Evolutionary conservation across 148 eudicot species (phyloP), one percentile per base, ranked within the genome.

Genomic region (Rhododendron molle): DNA sequence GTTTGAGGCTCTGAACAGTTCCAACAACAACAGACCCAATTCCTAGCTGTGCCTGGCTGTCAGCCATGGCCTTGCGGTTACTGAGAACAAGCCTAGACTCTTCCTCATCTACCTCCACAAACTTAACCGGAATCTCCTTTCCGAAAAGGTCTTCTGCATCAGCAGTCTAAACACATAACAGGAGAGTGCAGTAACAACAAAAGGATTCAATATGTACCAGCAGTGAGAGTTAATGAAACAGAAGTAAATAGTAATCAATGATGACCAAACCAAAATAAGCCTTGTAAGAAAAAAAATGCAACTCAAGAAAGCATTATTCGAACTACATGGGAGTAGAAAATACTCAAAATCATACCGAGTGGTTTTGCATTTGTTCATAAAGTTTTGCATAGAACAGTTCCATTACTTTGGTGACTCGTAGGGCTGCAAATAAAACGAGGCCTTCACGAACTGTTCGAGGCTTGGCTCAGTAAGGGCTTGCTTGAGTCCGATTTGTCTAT

Each of bases 21-120:
- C 99, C 99, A 60, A 90, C 81, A 85, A 95, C 99, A 87, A 96
- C 98, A 54, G 99, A 92, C 13, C 99, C 99, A 83, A 96, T 96
- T 77, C 98, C 98, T 30, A 96, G 96, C 79, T 96, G 99, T 83
- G 98, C 96, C 87, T 96, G 99, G 88, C 94, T 94, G 85, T 96
- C 99, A 69, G 96, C 97, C 95, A 95, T 90, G 86, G 98, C 99
- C 88, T 94, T 96, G 81, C 99, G 95, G 91, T 95, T 95, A 86
- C 99, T 96, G 50, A 96, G 92, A 56, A 96, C 92, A 78, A 96
- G 91, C 91, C 94, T 90, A 3, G 94, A 87, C 85, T 96, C 95
- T 88, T 96, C 99, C 88, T 96, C 98, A 52, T 96, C 99, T 52
- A 96, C 98, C 91, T 96, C 99, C 13, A 96, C 94, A 92, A 95